Base-by-base conservation (phyloP, 2,329 filamentous ascomycete species). In the Teratosphaeria pseudoeucalypti region DNA sequence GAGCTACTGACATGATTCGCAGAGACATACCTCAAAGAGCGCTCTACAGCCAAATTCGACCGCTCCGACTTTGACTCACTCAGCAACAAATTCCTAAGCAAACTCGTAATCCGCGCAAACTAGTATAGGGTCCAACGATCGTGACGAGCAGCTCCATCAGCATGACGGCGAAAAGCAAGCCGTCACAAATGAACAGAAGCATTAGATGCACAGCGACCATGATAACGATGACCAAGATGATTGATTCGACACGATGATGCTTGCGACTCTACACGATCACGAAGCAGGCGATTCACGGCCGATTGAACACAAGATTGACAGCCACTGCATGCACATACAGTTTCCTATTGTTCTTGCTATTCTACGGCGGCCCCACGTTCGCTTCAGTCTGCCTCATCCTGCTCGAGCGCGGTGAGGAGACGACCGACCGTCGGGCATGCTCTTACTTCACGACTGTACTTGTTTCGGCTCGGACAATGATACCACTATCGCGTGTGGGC, bases 11-110 rank as follows among this genome's bases (percentile, higher is more conserved):
- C 58, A 32, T 64, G n/a, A 9, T 43, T 29, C 63, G 52, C 77
- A 96, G 92, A 96, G 78, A 80, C 84, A 58, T 97, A 96, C 76
- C 83, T 97, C 62, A 86, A 90, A 70, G 85, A 85, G 62, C 89
- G 92, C 67, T 82, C 84, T 66, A 64, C 56, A 29, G 85, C 88
- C 70, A 90, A 87, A 75, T 97, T 96, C 75, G 88, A 96, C 78
- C 86, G 89, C 67, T 84, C 87, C 68, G 90, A 97, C 78, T 97
- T 96, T 72, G 92, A 97, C 79, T 94, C 87, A 62, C 77, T 97
- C 72, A 95, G 92, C 57, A 96, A 96, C 81, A 97, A 96, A 80
- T 96, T 97, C 80, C 79, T 96, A 67, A 95, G 92, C 43, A 95
- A 95, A 78, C 84, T 97, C 71, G 92, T 96, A 73, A 96, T 96